These are phyloP conservation scores for Penicillium mononematosum DNA, from an alignment of 495 filamentous ascomycete genomes.

Conservation along the genomic window DNA sequence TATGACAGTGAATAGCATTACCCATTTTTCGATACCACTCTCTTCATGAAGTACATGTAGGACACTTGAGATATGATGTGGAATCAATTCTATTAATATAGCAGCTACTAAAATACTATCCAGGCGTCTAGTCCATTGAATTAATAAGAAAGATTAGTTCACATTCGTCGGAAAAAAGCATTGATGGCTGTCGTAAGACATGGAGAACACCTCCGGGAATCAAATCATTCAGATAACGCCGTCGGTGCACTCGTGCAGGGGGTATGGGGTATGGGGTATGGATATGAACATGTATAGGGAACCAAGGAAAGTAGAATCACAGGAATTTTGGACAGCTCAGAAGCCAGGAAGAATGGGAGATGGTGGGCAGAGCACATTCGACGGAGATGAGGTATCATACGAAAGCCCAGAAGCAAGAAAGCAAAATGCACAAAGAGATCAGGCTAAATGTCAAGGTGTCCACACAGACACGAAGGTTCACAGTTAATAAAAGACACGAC, in stretches of 20 bases:
- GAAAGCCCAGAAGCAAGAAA: slow-evolving; percentile 25
- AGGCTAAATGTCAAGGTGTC: slow-evolving; percentile 29
- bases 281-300: slow-evolving; percentile 19
- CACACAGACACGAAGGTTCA: slow-evolving; percentile 16
- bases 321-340: slow-evolving; percentile 19
- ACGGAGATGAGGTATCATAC: slow-evolving; percentile 42
- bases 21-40: background rate
- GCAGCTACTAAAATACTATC: background rate
- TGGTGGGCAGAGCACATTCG: slow-evolving; percentile 7
- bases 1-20: background rate
- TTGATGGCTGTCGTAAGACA: slow-evolving; percentile 28
- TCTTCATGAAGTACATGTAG: background rate
- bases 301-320: slow-evolving; percentile 25
- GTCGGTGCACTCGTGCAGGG: slow-evolving; percentile 12
- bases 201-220: slow-evolving; percentile 27
- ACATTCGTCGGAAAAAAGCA: slow-evolving; percentile 22
- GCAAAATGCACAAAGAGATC: slow-evolving; percentile 20
- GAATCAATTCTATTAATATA: background rate
- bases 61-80: background rate
- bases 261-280: slow-evolving; percentile 6
- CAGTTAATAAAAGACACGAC: slow-evolving; percentile 11
- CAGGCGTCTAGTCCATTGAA: slow-evolving; percentile 8
- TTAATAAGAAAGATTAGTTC: slow-evolving; percentile 8
- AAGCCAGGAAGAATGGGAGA: slow-evolving; percentile 1
- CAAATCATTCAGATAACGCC: slow-evolving; percentile 19